Evolutionary conservation across 371 early-diverging fungal species (phyloP), one percentile per base, ranked within the genome.

Genomic region (Dinochytrium kinnereticum): DNA sequence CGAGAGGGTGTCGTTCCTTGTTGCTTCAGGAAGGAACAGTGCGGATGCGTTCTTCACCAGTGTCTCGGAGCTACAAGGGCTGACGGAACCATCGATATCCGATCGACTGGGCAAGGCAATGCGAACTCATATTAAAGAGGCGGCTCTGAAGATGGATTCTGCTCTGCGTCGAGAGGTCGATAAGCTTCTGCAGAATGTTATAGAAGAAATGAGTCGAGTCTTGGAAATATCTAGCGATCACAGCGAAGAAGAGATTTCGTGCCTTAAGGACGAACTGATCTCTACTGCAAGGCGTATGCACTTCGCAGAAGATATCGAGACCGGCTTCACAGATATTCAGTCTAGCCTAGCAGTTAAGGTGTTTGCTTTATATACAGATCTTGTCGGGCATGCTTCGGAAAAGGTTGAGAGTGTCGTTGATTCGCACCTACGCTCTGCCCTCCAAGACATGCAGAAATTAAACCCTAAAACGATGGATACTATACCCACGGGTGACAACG

Each of bases 151-250:
- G 53, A 73, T 71, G 15, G 80, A 77, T 24, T 59, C 76, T 17
- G 70, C 73, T 30, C 37, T 80, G 38, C 33, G 50, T 24, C 40
- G 76, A 49, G 80, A 80, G 68, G 53, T 66, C 39, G 80, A 77
- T 19, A 75, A 76, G 51, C 17, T 80, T 2, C 50, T 57, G 30
- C 33, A 36, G 40, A 49, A 38, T 10, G 28, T 77, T 37, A 53
- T 76, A 30, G 80, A 77, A 37, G 80, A 80, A 17, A 68, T 77
- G 15, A 37, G 69, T 13, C 75, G 75, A 34, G 71, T 80, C 21
- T 70, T 76, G 69, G 55, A 69, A 28, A n/a, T n/a, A n/a, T 51
- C 51, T 17, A 2, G 13, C 30, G 79, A 76, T 49, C 59, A 53
- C 0, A 73, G 74, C 30, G 74, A 59, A 19, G 74, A 59, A 37